Percentiles rank a stretch among this genome's conserved stretches.
phyloP scores from a whole-genome alignment of 1,284 basidiomycete genomes.

The Gymnopus androsaceus region DNA sequence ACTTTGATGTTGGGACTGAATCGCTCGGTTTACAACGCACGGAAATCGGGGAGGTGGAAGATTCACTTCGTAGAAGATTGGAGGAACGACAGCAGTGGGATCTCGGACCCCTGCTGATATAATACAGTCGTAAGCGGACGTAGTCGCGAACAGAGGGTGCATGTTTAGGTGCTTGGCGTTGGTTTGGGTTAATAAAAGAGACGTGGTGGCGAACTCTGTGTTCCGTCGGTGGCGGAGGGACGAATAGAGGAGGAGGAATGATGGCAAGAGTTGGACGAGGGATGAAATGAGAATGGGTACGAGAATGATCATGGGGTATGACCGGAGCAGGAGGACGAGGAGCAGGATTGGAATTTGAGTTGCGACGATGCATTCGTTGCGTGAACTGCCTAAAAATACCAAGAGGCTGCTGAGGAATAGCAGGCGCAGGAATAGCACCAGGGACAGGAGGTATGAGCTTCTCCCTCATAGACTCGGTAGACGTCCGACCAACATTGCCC shows the following conservation, averaged over 20 bases:
- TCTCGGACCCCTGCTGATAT: no score
- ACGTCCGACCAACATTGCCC: no score
- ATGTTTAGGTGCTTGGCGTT: slow-evolving; percentile 47
- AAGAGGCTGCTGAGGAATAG: no score
- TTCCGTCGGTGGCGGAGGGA: background rate
- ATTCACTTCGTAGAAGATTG: slow-evolving; percentile 61
- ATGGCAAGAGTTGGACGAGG: background rate
- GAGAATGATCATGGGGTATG: no score
- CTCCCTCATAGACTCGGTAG: no score
- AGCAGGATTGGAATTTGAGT: no score
- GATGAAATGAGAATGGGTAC: background rate
- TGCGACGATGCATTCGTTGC: no score
- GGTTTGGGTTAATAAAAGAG: slow-evolving; percentile 38
- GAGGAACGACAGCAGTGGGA: slow-evolving; percentile 61
- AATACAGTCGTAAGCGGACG: slow-evolving; percentile 49
- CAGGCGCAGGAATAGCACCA: no score
- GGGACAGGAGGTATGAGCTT: no score
- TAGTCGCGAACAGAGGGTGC: slow-evolving; percentile 62
- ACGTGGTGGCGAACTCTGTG: slow-evolving; percentile 36
- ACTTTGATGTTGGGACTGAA: slow-evolving; percentile 55
- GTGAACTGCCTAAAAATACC: no score
- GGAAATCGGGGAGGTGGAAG: slow-evolving; percentile 49
- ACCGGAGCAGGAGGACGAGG: no score
- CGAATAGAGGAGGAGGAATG: background rate
- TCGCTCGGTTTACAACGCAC: slow-evolving; percentile 28